These are phyloP conservation scores for Fusarium hainanense DNA, from an alignment of 2,329 filamentous ascomycete genomes.

Conservation along the genomic window DNA sequence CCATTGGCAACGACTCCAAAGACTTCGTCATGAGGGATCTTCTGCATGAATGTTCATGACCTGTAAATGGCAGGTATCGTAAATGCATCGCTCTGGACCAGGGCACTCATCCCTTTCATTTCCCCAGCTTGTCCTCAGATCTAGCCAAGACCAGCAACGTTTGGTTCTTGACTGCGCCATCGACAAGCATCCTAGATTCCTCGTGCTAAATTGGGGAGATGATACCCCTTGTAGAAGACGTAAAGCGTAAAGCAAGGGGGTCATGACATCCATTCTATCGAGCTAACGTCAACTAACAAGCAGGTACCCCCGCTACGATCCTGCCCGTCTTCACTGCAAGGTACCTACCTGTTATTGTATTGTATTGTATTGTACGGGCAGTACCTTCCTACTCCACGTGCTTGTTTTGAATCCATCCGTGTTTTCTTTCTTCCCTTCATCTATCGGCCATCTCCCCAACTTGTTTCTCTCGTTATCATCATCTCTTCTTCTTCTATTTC, in stretches of 20 bases:
- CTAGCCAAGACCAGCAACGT: constrained; percentile 21
- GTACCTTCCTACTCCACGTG: constrained; percentile 40
- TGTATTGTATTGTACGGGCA: neutral
- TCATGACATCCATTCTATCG: neutral
- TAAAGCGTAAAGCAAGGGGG: constrained; percentile 16
- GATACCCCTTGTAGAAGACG: constrained; percentile 14
- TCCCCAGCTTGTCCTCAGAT: constrained; percentile 18
- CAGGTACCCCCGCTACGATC: constrained; percentile 28
- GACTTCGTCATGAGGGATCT: neutral
- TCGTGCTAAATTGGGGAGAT: constrained; percentile 20
- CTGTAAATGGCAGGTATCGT: constrained; percentile 1
- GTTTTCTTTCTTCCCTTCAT: constrained; percentile 42
- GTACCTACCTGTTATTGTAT: neutral
- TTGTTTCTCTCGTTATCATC: constrained; percentile 15
- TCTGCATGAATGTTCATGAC: neutral
- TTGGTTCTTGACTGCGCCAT: constrained; percentile 30
- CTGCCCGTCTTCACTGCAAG: constrained; percentile 30
- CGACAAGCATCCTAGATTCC: constrained; percentile 10
- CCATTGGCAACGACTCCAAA: neutral
- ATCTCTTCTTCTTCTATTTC: constrained; percentile 5
- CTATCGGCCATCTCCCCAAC: constrained; percentile 6
- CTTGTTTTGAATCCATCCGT: constrained; percentile 43
- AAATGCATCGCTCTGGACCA: constrained; percentile 30
- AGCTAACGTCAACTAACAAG: constrained; percentile 24
- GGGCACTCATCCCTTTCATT: constrained; percentile 44